phyloP scores from a whole-genome alignment of 805 yeast genomes.

The Diddensiella caesifluorescens region DNA sequence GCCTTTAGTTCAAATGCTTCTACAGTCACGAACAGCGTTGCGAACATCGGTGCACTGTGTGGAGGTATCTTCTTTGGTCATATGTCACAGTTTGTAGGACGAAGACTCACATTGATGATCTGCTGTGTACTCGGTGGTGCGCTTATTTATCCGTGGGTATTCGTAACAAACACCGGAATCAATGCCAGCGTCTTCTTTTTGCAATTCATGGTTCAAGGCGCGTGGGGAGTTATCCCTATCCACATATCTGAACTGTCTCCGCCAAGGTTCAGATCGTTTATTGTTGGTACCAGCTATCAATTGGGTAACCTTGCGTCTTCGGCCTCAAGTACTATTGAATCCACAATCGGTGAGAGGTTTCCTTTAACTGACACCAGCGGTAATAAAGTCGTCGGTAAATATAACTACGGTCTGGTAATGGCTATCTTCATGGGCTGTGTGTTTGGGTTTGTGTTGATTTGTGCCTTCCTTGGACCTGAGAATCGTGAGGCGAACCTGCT shows the following conservation, averaged over 20 bases:
- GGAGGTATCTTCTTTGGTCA: slow-evolving; percentile 63
- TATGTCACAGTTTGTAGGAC: slow-evolving; percentile 51
- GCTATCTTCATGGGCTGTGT: slow-evolving; percentile 64
- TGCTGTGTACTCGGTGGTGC: slow-evolving; percentile 54
- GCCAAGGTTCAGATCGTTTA: slow-evolving; percentile 56
- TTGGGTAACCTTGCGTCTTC: slow-evolving; percentile 68
- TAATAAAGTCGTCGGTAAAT: slow-evolving; percentile 29
- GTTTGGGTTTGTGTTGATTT: slow-evolving; percentile 45
- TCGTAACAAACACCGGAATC: slow-evolving; percentile 41
- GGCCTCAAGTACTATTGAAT: slow-evolving; percentile 66
- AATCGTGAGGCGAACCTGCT: slow-evolving; percentile 24
- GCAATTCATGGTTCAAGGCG: slow-evolving; percentile 64
- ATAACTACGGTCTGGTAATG: slow-evolving; percentile 68
- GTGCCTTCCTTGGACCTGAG: slow-evolving; percentile 56
- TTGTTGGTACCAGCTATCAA: slow-evolving; percentile 61
- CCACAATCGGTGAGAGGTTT: slow-evolving; percentile 55
- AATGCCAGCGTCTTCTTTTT: slow-evolving; percentile 60
- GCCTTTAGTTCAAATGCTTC: slow-evolving; percentile 40
- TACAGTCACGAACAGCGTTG: slow-evolving; percentile 58
- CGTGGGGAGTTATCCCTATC: slow-evolving; percentile 68
- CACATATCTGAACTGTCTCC: slow-evolving; percentile 63
- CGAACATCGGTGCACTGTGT: slow-evolving; percentile 59
- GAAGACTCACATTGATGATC: slow-evolving; percentile 51
- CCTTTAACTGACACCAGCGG: slow-evolving; percentile 42
- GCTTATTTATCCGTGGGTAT: slow-evolving; percentile 58